These are phyloP conservation scores for Tagetes patula DNA, from an alignment of 129 eudicot genomes.

Conservation along the genomic window DNA sequence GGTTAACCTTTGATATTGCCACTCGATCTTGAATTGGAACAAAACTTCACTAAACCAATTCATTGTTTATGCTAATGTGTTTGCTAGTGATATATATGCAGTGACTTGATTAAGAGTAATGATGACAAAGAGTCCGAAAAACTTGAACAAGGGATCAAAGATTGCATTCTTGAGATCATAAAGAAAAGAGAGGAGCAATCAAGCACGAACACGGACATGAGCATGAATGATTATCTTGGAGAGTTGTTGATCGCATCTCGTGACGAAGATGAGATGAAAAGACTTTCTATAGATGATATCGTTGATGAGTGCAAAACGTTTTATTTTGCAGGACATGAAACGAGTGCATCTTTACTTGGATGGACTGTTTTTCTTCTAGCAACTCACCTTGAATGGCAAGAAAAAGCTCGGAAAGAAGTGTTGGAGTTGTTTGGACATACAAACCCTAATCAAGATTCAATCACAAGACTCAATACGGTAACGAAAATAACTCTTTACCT, in stretches of 20 bases:
- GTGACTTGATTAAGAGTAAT: constrained; percentile 31
- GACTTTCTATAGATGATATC: constrained; percentile 49
- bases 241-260: constrained; percentile 41
- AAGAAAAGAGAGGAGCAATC: constrained; percentile 38
- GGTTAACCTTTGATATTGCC: constrained; percentile 29
- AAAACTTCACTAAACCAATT: too few species aligned
- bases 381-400: constrained; percentile 64
- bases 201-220: background rate
- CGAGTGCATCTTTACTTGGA: constrained; percentile 59
- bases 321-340: constrained; percentile 77
- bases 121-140: constrained; percentile 63
- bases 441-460: constrained; percentile 54
- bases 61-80: background rate
- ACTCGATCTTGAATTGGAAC: too few species aligned
- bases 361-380: constrained; percentile 70
- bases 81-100: constrained; percentile 16
- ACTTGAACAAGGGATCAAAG: constrained; percentile 59
- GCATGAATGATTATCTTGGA: constrained; percentile 51
- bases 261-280: constrained; percentile 30
- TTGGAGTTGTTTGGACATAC: constrained; percentile 35
- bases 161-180: constrained; percentile 47
- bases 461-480: constrained; percentile 61
- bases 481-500: background rate
- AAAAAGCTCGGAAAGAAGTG: constrained; percentile 62
- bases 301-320: constrained; percentile 82